Evolutionary conservation across 2,329 filamentous ascomycete genomes (phyloP), one percentile per base, ranked within the genome.

Genomic region (Exophiala sideris): DNA sequence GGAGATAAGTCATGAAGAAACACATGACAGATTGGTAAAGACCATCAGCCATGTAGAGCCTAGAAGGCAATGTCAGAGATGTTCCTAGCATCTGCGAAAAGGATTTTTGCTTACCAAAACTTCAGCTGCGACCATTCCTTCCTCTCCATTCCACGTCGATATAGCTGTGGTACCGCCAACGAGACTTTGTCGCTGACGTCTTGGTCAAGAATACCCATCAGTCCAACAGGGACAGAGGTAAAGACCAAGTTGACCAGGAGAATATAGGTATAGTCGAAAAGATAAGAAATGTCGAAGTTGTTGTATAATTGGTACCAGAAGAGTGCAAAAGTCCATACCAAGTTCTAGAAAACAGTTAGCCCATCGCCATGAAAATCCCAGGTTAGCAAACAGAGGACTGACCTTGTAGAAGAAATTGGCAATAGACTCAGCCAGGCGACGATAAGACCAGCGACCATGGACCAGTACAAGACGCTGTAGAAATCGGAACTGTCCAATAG

Each of bases 401-500:
- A 84, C 82, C 76, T 99, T 99, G 83, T 97, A 99, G 79, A 99
- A 99, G 80, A 99, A 99, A 71, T 99, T 99, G 70, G 91, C 90
- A 66, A 95, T 96, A 44, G 87, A 89, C 76, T 99, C 94, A 29
- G 87, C 90, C 70, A 99, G 76, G 64, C 94, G 85, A 49, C 92
- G 84, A 74, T 99, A 99, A n/a, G 91, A 96, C 89, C 91, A 96
- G 54, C 91, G 84, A 54, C 91, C 91, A 68, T 96, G 91, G 3
- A 96, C 91, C 16, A 96, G 81, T 29, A 96, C 82, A 57, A 96
- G 78, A 50, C 91, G 80, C 64, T 91, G 86, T 48, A 96, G 77
- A 75, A 89, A 96, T 38, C 90, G 83, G 77, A 96, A 96, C 71
- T 96, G 91, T 1, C 89, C 91, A 68, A 96, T 95, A 48, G 91